Conservation (phyloP, 371 early-diverging fungal species). For the Mucor velutinosus region DNA sequence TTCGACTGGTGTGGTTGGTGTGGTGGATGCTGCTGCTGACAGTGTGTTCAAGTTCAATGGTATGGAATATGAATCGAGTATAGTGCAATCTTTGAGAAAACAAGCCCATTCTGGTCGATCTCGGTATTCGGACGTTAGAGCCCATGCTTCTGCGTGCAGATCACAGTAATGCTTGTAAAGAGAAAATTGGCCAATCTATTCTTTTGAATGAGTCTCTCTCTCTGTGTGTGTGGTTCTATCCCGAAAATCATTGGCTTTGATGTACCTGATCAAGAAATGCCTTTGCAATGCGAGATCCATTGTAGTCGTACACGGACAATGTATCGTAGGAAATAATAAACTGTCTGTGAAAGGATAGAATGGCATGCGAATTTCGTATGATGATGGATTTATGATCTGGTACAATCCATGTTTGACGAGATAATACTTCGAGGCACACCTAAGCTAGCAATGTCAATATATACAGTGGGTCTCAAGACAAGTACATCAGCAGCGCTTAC, state of each 20-base stretch:
- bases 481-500: too few relatives aligned
- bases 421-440: slow-evolving; percentile 36
- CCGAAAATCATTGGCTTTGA: too few relatives aligned
- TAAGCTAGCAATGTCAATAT: too few relatives aligned
- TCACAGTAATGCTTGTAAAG: slow-evolving; percentile 49
- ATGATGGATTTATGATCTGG: slow-evolving; percentile 34
- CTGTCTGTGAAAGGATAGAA: slow-evolving; percentile 37
- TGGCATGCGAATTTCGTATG: slow-evolving; percentile 39
- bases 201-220: not conserved
- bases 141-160: slow-evolving; percentile 41
- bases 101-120: slow-evolving; percentile 44
- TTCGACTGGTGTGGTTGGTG: slow-evolving; percentile 1
- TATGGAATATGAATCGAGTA: slow-evolving; percentile 12
- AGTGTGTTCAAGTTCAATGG: not conserved
- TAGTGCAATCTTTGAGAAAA: slow-evolving; percentile 38
- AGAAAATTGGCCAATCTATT: slow-evolving; percentile 34
- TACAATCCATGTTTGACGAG: slow-evolving; percentile 40
- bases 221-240: too few relatives aligned
- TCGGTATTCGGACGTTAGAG: slow-evolving; percentile 39
- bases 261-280: slow-evolving; percentile 46
- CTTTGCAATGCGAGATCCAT: slow-evolving; percentile 31
- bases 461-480: too few relatives aligned
- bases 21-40: not conserved
- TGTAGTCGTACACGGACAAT: not conserved
- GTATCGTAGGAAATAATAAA: slow-evolving; percentile 19